These are phyloP conservation scores for Saturnispora sanitii DNA, from an alignment of 805 yeast species.

Conservation along the genomic window DNA sequence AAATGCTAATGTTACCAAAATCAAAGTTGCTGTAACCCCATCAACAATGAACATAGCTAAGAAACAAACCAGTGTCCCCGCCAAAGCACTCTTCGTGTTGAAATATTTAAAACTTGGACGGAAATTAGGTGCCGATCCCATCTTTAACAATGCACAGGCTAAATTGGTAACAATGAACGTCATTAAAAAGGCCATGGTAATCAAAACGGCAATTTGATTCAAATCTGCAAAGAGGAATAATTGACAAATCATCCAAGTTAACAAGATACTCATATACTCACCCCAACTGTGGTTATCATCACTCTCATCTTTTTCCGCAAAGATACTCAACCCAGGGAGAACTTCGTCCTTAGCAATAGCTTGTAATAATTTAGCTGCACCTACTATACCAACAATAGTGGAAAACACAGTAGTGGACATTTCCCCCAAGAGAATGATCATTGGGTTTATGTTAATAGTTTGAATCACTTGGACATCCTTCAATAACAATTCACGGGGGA, in stretches of 20 bases:
- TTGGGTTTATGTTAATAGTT: conserved; percentile 59
- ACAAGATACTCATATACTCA: conserved; percentile 45
- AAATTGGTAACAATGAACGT: conserved; percentile 89
- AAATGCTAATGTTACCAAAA: conserved; percentile 53
- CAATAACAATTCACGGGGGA: conserved; percentile 70
- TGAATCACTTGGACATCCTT: conserved; percentile 80
- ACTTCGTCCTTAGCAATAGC: conserved; percentile 87
- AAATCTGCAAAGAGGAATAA: conserved; percentile 80
- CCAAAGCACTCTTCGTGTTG: conserved; percentile 67
- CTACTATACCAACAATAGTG: conserved; percentile 89
- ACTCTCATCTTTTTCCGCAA: too few species aligned
- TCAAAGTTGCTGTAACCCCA: conserved; percentile 74
- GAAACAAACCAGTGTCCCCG: conserved; percentile 62
- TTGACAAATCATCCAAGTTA: conserved; percentile 81
- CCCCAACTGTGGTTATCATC: too few species aligned
- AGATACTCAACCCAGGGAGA: conserved; percentile 64
- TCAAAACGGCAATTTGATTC: conserved; percentile 87
- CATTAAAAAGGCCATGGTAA: conserved; percentile 95
- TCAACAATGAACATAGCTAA: conserved; percentile 92
- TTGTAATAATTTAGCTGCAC: conserved; percentile 84
- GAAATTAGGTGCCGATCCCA: conserved; percentile 96
- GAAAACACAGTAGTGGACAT: conserved; percentile 85
- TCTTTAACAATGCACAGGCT: conserved; percentile 80
- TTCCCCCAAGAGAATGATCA: conserved; percentile 78
- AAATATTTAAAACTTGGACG: conserved; percentile 91